A percentile compares a stretch with the other conserved stretches of the same genome.
Evolutionary conservation across 306 rosid genomes (phyloP).

Genomic region (Lotus japonicus): DNA sequence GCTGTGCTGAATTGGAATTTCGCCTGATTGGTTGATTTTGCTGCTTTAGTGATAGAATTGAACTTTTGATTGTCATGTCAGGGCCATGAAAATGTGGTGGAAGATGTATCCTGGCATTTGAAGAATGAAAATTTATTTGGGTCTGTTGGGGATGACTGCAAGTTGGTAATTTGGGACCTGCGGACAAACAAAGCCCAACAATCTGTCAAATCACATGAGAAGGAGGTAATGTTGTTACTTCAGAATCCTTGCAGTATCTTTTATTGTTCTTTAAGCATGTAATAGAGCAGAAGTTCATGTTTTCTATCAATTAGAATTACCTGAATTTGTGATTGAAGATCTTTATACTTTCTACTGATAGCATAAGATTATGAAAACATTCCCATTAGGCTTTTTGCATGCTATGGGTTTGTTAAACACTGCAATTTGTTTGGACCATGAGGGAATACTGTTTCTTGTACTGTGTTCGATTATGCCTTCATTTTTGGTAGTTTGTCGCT

Average conservation of each 20-base stretch:
- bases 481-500: background rate
- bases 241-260: background rate
- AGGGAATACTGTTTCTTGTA: background rate
- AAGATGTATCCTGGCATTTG: constrained; percentile 79
- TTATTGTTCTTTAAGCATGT: background rate
- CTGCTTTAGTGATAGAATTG: constrained; percentile 2
- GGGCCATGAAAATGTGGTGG: constrained; percentile 69
- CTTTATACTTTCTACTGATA: background rate
- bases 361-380: background rate
- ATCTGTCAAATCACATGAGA: constrained; percentile 67
- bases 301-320: background rate
- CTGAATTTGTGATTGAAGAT: background rate
- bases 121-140: constrained; percentile 72
- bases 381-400: background rate
- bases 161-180: constrained; percentile 82
- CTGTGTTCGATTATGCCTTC: background rate
- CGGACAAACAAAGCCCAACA: constrained; percentile 62
- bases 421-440: background rate
- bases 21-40: background rate
- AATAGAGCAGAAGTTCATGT: background rate
- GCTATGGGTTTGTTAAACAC: background rate
- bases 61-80: constrained; percentile 4
- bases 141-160: constrained; percentile 84
- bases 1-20: background rate
- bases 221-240: constrained; percentile 51